Conservation (phyloP, 495 filamentous ascomycete genomes). For the Glutinoglossum americanum region DNA sequence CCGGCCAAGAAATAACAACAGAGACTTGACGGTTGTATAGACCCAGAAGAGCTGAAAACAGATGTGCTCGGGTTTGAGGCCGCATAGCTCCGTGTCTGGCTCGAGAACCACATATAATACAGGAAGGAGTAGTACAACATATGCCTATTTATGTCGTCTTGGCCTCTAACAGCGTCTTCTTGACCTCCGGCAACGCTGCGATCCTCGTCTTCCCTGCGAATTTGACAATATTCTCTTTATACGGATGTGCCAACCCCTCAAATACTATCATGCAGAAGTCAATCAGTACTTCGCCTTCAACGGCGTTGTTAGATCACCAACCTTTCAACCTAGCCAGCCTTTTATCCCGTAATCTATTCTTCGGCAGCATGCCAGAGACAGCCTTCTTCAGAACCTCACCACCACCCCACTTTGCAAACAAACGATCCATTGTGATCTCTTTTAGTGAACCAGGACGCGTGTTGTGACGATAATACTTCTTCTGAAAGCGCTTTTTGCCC, state of each 20-base stretch:
- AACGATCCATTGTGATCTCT: conserved; percentile 78
- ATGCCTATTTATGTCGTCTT: conserved; percentile 3
- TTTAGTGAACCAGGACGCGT: conserved; percentile 73
- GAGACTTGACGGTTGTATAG: background rate
- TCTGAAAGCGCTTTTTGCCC: conserved; percentile 78
- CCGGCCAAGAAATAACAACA: no score
- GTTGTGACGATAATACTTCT: conserved; percentile 85
- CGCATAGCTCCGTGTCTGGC: background rate
- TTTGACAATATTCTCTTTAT: conserved; percentile 66
- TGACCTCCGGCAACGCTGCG: conserved; percentile 23
- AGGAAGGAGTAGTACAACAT: background rate
- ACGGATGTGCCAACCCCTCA: conserved; percentile 77
- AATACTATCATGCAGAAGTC: conserved; percentile 35
- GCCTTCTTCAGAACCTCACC: conserved; percentile 83
- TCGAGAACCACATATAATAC: background rate
- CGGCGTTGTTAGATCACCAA: conserved; percentile 17
- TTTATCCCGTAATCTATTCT: conserved; percentile 78
- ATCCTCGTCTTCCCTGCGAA: conserved; percentile 30
- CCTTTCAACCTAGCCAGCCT: conserved; percentile 74
- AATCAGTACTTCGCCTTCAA: conserved; percentile 5
- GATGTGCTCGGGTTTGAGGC: background rate
- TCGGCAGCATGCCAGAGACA: conserved; percentile 91
- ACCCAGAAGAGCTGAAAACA: background rate
- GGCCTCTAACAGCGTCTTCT: conserved; percentile 13
- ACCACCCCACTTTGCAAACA: conserved; percentile 87